Base-by-base conservation (phyloP, 2,329 filamentous ascomycete species). In the Stachybotrys echinatus region DNA sequence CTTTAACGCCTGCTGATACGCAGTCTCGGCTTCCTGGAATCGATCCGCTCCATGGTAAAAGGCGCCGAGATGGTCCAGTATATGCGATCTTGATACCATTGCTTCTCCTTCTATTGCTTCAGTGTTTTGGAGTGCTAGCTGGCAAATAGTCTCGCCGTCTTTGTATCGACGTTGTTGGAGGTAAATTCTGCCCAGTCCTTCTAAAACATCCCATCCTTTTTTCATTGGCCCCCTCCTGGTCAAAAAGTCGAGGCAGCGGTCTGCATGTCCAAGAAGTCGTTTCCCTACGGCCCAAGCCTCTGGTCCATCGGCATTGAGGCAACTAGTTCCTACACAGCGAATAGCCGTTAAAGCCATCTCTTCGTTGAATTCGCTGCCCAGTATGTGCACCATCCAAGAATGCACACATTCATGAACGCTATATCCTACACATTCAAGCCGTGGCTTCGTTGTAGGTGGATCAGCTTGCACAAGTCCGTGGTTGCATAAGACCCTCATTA, bases 381-480 rank as follows among this genome's bases (percentile, higher is more conserved):
- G 50, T 2, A 62, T 56, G 48, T 60, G 48, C 7, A 53, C 53
- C 49, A 55, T 61, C 65, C 61, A 68, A 8, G 58, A 52, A 54
- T 69, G 64, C 31, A 70, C 61, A 50, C 63, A 68, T 34, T 56
- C 54, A 54, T 70, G 65, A 45, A 69, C 54, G 20, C 63, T 56
- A 47, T 68, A 68, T 45, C 61, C 62, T 48, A n/a, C 37, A 1
- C 56, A 60, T 20, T 53, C 56, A 17, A 42, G 12, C 17, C 40
- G 43, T 8, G 34, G 31, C 43, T 39, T 40, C 52, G 42, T 42
- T 12, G 52, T 47, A 8, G 48, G 48, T 18, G 20, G 31, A 43
- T 61, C 52, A 46, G 53, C 43, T 39, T 68, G 58, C n/a, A 54
- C 60, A 8, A 68, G 54, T 14, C 63, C 60, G 43, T 66, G 55